Evolutionary conservation across 768 basidiomycete genomes (phyloP), one percentile per base, ranked within the genome.

Genomic region (Terana coerulea): DNA sequence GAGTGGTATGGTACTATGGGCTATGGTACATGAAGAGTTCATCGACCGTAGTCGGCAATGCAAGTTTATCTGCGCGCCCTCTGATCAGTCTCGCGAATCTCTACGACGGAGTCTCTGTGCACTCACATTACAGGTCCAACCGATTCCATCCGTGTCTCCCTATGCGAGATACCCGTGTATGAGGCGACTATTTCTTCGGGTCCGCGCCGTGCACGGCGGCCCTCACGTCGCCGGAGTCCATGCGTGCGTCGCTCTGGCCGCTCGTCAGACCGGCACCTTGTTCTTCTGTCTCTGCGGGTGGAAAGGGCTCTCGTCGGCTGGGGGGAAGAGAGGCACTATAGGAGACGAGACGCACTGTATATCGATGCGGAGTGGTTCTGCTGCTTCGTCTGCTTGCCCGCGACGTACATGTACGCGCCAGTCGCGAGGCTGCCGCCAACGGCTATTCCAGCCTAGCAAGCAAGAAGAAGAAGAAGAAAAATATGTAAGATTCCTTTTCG

Each of bases 381-480:
- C 14, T 15, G 17, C 43, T 57, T 57, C 17, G 28, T 39, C 43
- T 53, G 51, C 42, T 47, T 48, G 11, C 51, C 55, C 11, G 52
- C 51, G 37, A 49, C 34, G 42, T 45, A 52, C 55, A 57, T 57
- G 35, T 57, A 57, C 7, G 40, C 55, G 21, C 36, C 25, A 6
- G 55, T 49, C 11, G 51, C 55, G 17, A 48, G 30, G 25, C 37
- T 49, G 19, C 55, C 55, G 11, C 35, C 40, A 35, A 49, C 42
- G n/a, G 42, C 55, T 28, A 36, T 31, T 26, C 22, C 33, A 14
- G 47, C 48, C 53, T 54, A 34, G 15, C 15, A 14, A 26, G 29
- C n/a, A n/a, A n/a, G n/a, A n/a, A n/a, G n/a, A n/a, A n/a, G n/a
- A n/a, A n/a, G n/a, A n/a, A n/a, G n/a, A n/a, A n/a, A n/a, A n/a